Evolutionary conservation across 2,329 filamentous ascomycete genomes (phyloP), one percentile per base, ranked within the genome.

Genomic region (Blastomyces emzantsi): DNA sequence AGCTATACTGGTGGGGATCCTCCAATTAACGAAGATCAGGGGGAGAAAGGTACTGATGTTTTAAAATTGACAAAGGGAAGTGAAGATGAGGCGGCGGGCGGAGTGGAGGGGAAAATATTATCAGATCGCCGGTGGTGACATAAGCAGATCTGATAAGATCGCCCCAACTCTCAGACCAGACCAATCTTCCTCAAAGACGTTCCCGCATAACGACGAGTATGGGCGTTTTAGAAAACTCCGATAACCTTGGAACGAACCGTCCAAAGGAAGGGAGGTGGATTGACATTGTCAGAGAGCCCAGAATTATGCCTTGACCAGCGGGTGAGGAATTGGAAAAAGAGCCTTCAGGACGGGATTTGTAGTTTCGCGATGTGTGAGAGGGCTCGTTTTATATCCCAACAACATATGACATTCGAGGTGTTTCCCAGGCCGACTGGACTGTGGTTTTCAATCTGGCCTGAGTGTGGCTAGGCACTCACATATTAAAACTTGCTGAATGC

Each of bases 81-180:
- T 33, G 22, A 41, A 11, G 17, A 19, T n/a, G 30, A 39, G 17
- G n/a, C n/a, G n/a, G n/a, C n/a, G 15, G 25, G 28, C 2, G 36
- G 36, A 39, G 52, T 28, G 25, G 8, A 33, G 19, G 19, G 30
- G 13, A 11, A 55, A 55, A 55, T 45, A 45, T 45, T n/a, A n/a
- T 17, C 19, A 19, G 19, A 47, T 47, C 6, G 41, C 19, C 2
- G 1, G 8, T 4, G 47, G n/a, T 49, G 47, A 55, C 28, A 17
- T 55, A 55, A 55, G 52, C 52, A 36, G 52, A 55, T 55, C 52
- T 55, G 51, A 54, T 54, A 33, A 33, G 15, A 19, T 54, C 13
- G 17, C 0, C 15, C 13, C 43, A 13, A 45, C 11, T 43, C n/a
- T 36, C 41, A 15, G n/a, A n/a, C 36, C 9, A 39, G 36, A 39